These are phyloP conservation scores for Chiua virens DNA, from an alignment of 768 basidiomycete species.

Conservation along the genomic window DNA sequence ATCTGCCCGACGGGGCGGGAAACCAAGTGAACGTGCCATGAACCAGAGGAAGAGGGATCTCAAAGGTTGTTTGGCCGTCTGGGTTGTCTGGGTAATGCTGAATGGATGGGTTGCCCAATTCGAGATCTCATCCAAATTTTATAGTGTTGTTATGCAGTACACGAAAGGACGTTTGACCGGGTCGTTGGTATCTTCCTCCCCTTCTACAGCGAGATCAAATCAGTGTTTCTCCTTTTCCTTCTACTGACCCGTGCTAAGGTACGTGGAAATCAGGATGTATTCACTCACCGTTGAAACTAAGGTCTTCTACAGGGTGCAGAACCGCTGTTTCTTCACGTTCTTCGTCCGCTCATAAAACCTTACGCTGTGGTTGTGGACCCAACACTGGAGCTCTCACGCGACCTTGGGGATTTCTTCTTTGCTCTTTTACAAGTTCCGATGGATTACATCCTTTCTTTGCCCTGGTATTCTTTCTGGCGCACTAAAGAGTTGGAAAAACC, in stretches of 20 bases:
- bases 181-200: slow-evolving; percentile 72
- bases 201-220: slow-evolving; percentile 84
- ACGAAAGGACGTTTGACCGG: slow-evolving; percentile 66
- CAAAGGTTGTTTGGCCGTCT: slow-evolving; percentile 81
- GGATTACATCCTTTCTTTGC: slow-evolving; percentile 34
- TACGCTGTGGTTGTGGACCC: slow-evolving; percentile 68
- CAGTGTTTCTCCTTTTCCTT: slow-evolving; percentile 68
- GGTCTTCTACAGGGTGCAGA: slow-evolving; percentile 66
- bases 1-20: slow-evolving; percentile 48
- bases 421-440: slow-evolving; percentile 42
- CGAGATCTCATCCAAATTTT: slow-evolving; percentile 13
- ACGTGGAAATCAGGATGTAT: slow-evolving; percentile 25
- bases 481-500: slow-evolving; percentile 9
- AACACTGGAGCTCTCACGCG: slow-evolving; percentile 56
- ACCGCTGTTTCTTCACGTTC: slow-evolving; percentile 77
- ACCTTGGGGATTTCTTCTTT: slow-evolving; percentile 63
- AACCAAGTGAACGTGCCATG: slow-evolving; percentile 64
- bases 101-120: slow-evolving; percentile 7
- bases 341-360: slow-evolving; percentile 78
- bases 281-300: slow-evolving; percentile 8
- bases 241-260: slow-evolving; percentile 76
- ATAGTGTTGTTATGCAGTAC: slow-evolving; percentile 66
- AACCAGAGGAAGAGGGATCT: slow-evolving; percentile 80
- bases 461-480: slow-evolving; percentile 27
- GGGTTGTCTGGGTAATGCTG: slow-evolving; percentile 78